Percentiles rank a stretch among this genome's conserved stretches.
Conservation (phyloP, 306 rosid genomes). For the Dryas alaskensis region DNA sequence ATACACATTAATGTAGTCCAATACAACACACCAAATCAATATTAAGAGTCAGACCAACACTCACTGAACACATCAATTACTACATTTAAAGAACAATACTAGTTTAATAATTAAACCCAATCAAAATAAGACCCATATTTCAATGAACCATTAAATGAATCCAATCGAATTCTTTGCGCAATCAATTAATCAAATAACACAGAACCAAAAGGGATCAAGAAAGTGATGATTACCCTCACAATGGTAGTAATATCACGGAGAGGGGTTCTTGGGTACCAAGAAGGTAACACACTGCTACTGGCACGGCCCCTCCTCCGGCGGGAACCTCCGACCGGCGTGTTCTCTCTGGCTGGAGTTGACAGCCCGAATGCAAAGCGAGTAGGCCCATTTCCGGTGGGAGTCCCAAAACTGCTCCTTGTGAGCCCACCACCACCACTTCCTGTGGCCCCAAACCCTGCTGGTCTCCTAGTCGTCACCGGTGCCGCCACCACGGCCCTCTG, state of each 20-base stretch:
- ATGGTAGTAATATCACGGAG: slow-evolving; percentile 63
- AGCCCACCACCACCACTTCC: slow-evolving; percentile 20
- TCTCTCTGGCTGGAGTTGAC: slow-evolving; percentile 25
- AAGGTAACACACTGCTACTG: slow-evolving; percentile 46
- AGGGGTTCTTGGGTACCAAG: slow-evolving; percentile 86
- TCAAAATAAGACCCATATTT: background rate
- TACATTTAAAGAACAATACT: background rate
- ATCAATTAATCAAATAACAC: background rate
- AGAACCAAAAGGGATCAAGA: background rate
- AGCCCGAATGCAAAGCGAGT: slow-evolving; percentile 19
- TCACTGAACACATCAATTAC: background rate
- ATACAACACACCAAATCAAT: background rate
- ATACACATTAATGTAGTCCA: background rate
- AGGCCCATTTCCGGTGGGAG: slow-evolving; percentile 35
- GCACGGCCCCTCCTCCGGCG: slow-evolving; percentile 39
- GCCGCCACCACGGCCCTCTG: slow-evolving; percentile 6
- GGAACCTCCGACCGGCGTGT: slow-evolving; percentile 15
- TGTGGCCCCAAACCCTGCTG: slow-evolving; percentile 25
- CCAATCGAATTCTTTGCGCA: background rate
- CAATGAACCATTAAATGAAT: background rate
- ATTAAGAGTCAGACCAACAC: background rate
- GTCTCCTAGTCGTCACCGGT: background rate
- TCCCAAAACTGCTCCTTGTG: slow-evolving; percentile 23
- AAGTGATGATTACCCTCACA: slow-evolving; percentile 39
- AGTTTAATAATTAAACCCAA: background rate